Evolutionary conservation across 2,329 filamentous ascomycete genomes (phyloP), one percentile per base, ranked within the genome.

Genomic region (Paraconiothyrium sp.): DNA sequence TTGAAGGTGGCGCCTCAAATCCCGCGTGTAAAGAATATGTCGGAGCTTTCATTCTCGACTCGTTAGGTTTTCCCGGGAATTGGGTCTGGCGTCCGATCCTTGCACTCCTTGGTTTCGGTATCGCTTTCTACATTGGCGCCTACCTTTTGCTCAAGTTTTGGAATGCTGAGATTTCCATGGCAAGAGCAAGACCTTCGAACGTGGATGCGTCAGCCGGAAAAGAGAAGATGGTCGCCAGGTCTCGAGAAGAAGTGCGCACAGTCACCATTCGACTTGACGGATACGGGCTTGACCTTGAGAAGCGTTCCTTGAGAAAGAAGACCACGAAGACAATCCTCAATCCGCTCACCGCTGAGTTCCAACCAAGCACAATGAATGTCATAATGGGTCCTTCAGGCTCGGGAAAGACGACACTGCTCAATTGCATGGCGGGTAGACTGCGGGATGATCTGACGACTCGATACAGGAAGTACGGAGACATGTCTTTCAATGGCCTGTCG

Each of bases 331-430:
- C 76, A 0, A 93, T 94, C 11, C 79, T 94, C 14, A 84, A 89
- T 58, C 89, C 90, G 0, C 83, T 93, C 13, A 88, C 84, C 1
- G 82, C 90, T 0, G 87, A 85, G 0, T 93, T 94, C 66, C 83
- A 87, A 50, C 86, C 91, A 0, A 90, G 90, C 0, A 81, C 85
- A 14, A 73, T 94, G 14, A 93, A 93, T 64, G 85, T 93, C 27
- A 91, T 94, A 65, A 93, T 93, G 90, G 91, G 91, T 0, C 91
- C 91, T 0, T 92, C 90, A 0, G 91, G 91, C 0, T 90, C 88
- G 49, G 91, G 91, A 1, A 94, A 94, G 75, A 93, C 90, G 0
- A 91, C 89, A 0, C 80, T 93, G 0, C 81, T 93, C 11, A 93
- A 92, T 71, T 84, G 89, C 1, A 90, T 94, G 85, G 90, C 91